Percentiles rank a stretch among this genome's conserved stretches.
phyloP scores from a whole-genome alignment of 2,329 filamentous ascomycete species.

The Sporothrix variecibatus region DNA sequence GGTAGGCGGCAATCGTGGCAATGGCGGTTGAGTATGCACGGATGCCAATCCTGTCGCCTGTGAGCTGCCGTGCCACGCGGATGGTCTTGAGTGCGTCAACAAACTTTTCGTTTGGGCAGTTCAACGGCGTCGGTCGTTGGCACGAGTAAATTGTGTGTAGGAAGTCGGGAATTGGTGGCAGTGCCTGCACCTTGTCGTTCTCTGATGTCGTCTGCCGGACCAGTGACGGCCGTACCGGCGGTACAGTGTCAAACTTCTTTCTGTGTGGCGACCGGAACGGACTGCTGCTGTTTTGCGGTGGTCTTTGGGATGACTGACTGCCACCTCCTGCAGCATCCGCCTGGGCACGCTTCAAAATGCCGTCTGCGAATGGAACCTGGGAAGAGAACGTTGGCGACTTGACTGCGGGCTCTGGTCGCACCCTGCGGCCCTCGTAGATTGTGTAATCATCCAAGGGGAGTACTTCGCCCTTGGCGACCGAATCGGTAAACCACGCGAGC shows the following conservation, averaged over 20 bases:
- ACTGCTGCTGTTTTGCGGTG: background rate
- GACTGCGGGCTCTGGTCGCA: background rate
- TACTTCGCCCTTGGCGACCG: slow-evolving; percentile 45
- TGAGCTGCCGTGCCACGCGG: slow-evolving; percentile 67
- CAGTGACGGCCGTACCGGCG: slow-evolving; percentile 42
- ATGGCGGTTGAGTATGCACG: slow-evolving; percentile 88
- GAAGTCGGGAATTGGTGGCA: slow-evolving; percentile 70
- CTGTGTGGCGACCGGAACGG: slow-evolving; percentile 3
- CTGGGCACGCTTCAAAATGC: slow-evolving; percentile 39
- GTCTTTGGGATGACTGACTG: background rate
- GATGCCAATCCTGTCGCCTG: slow-evolving; percentile 74
- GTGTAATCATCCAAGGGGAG: slow-evolving; percentile 55
- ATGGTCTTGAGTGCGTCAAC: slow-evolving; percentile 74
- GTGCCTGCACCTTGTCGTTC: slow-evolving; percentile 58
- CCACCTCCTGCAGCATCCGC: slow-evolving; percentile 27
- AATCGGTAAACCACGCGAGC: slow-evolving; percentile 60
- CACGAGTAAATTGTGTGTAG: slow-evolving; percentile 73
- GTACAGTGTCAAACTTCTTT: background rate
- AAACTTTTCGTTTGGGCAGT: slow-evolving; percentile 74
- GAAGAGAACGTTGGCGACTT: background rate
- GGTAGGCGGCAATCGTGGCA: slow-evolving; percentile 80
- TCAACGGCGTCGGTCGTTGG: slow-evolving; percentile 69
- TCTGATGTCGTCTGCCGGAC: slow-evolving; percentile 75
- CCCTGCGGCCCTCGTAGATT: slow-evolving; percentile 52
- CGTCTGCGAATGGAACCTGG: slow-evolving; percentile 25